Evolutionary conservation across 768 basidiomycete species (phyloP).

Genomic region (Suillus fuscotomentosus): DNA sequence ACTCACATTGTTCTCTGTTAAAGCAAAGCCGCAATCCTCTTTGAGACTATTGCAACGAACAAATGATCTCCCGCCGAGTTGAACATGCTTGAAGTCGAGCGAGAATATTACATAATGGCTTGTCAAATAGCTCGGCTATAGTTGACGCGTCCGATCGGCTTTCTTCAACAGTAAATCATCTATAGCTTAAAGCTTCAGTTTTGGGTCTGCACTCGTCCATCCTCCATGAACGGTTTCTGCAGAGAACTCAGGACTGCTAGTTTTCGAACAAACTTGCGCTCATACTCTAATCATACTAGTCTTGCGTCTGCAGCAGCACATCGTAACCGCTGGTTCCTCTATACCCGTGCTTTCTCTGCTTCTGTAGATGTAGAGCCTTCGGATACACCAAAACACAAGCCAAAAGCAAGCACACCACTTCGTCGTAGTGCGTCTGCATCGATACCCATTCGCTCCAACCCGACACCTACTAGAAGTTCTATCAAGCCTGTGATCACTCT

Average conservation of each 20-base stretch:
- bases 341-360: constrained; percentile 1
- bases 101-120: too few relatives aligned
- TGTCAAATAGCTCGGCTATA: too few relatives aligned
- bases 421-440: constrained; percentile 85
- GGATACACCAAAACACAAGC: constrained; percentile 53
- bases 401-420: constrained; percentile 79
- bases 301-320: background rate
- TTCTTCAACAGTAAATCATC: background rate
- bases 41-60: too few relatives aligned
- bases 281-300: background rate
- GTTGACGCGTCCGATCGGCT: background rate
- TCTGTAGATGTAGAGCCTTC: constrained; percentile 1
- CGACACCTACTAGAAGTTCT: constrained; percentile 79
- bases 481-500: constrained; percentile 79
- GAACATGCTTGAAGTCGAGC: too few relatives aligned
- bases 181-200: background rate
- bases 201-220: background rate
- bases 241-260: background rate
- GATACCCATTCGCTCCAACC: constrained; percentile 80
- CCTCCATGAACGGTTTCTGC: background rate
- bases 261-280: background rate
- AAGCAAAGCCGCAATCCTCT: too few relatives aligned
- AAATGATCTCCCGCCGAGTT: too few relatives aligned
- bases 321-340: background rate
- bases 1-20: background rate